Evolutionary conservation across 805 yeast genomes (phyloP).

Genomic region (Metschnikowia baotianmanensis): DNA sequence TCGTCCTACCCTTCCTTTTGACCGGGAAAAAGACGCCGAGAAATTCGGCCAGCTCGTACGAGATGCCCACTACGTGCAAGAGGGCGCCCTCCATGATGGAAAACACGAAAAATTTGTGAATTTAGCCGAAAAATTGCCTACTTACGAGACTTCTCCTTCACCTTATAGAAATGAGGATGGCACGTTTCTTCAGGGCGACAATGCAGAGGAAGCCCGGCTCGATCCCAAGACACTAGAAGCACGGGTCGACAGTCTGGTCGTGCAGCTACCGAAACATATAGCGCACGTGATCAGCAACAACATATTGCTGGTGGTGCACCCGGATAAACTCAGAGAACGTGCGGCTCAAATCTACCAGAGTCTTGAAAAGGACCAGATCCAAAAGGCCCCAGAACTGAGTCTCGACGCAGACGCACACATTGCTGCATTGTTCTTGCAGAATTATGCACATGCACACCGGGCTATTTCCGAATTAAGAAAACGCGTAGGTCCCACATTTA

Average conservation of each 20-base stretch:
- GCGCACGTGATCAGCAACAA: conserved; percentile 61
- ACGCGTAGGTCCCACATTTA: conserved; percentile 54
- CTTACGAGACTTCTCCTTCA: conserved; percentile 20
- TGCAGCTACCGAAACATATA: conserved; percentile 55
- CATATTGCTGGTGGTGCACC: conserved; percentile 57
- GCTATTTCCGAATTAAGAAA: conserved; percentile 63
- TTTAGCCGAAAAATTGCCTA: conserved; percentile 1
- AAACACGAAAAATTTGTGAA: conserved; percentile 2
- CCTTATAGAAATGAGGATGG: conserved; percentile 42
- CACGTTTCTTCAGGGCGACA: conserved; percentile 40
- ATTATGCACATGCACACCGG: conserved; percentile 67
- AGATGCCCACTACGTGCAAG: conserved; percentile 17
- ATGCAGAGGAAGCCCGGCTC: conserved; percentile 52
- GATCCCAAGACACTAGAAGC: conserved; percentile 59
- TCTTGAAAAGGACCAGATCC: conserved; percentile 53
- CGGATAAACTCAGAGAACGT: conserved; percentile 60
- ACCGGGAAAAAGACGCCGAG: conserved; percentile 2
- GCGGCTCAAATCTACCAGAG: conserved; percentile 56
- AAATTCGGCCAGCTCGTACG: conserved; percentile 11
- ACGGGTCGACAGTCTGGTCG: conserved; percentile 48
- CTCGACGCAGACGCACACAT: conserved; percentile 76
- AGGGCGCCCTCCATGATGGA: conserved; percentile 8
- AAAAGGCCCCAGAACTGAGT: conserved; percentile 40
- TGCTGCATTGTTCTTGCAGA: conserved; percentile 76
- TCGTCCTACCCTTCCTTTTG: conserved; percentile 4